A percentile compares a stretch with the other conserved stretches of the same genome.
phyloP scores from a whole-genome alignment of 371 early-diverging fungal genomes.

The Circinella minor region DNA sequence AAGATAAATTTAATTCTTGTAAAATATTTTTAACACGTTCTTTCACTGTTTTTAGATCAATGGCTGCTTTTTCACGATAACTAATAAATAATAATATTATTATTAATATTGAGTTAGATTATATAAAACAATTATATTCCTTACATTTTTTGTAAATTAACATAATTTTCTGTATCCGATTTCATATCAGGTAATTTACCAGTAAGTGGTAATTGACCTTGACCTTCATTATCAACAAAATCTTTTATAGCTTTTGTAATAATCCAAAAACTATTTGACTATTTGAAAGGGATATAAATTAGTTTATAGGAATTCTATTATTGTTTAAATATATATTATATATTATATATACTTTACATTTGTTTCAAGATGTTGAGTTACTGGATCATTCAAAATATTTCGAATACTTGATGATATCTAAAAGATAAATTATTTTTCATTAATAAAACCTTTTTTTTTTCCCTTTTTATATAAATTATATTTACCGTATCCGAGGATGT shows the following conservation, averaged over 20 bases:
- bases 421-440: too few species aligned
- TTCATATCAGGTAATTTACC: conserved; percentile 97
- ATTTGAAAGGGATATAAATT: not conserved
- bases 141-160: conserved; percentile 82
- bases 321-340: not conserved
- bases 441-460: too few species aligned
- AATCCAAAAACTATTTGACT: conserved; percentile 90
- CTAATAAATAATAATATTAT: conserved; percentile 29
- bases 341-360: conserved; percentile 39
- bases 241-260: conserved; percentile 75
- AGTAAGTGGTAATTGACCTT: conserved; percentile 78
- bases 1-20: conserved; percentile 45
- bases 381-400: conserved; percentile 56
- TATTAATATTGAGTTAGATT: not conserved
- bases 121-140: conserved; percentile 8
- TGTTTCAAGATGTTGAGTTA: conserved; percentile 50
- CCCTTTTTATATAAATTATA: too few species aligned
- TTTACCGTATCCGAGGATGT: conserved; percentile 35
- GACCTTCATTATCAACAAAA: conserved; percentile 79
- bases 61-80: conserved; percentile 81
- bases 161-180: conserved; percentile 86
- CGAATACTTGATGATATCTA: conserved; percentile 58
- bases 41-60: conserved; percentile 67
- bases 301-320: not conserved
- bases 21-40: conserved; percentile 58